These are phyloP conservation scores for Brettanomyces naardenensis DNA, from an alignment of 805 yeast species.

Conservation along the genomic window DNA sequence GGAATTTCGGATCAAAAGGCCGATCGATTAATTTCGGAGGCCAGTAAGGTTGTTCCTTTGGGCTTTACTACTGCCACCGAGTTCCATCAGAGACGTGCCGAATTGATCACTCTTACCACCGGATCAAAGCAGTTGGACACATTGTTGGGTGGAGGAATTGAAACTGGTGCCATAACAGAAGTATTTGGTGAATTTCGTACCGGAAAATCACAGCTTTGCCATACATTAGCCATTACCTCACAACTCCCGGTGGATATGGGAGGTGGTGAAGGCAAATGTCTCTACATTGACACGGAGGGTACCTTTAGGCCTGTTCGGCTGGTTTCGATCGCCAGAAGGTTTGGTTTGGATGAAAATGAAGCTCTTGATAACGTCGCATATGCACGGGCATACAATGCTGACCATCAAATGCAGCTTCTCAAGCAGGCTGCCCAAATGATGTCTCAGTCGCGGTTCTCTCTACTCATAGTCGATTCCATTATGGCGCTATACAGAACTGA, in stretches of 20 bases:
- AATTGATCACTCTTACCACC: slow-evolving; percentile 86
- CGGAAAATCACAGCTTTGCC: slow-evolving; percentile 95
- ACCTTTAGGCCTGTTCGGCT: slow-evolving; percentile 91
- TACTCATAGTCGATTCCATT: slow-evolving; percentile 91
- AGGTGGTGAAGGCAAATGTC: slow-evolving; percentile 97
- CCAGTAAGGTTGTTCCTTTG: slow-evolving; percentile 82
- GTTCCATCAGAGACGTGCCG: slow-evolving; percentile 82
- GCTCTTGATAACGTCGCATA: slow-evolving; percentile 96
- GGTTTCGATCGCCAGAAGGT: slow-evolving; percentile 83
- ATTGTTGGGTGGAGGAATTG: slow-evolving; percentile 91
- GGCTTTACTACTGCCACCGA: slow-evolving; percentile 98
- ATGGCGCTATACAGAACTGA: slow-evolving; percentile 97
- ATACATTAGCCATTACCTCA: slow-evolving; percentile 93
- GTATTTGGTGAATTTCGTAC: slow-evolving; percentile 96
- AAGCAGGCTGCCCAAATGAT: slow-evolving; percentile 92
- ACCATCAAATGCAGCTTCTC: slow-evolving; percentile 82
- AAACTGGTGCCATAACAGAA: slow-evolving; percentile 95
- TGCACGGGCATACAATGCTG: slow-evolving; percentile 95
- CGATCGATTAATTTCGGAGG: slow-evolving; percentile 73
- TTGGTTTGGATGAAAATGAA: slow-evolving; percentile 85
- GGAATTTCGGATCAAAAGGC: slow-evolving; percentile 97
- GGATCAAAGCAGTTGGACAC: slow-evolving; percentile 94
- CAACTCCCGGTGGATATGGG: slow-evolving; percentile 95
- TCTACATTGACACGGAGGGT: slow-evolving; percentile 94
- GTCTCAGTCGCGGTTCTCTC: slow-evolving; percentile 86